Conservation (phyloP, 2,329 filamentous ascomycete genomes). For the Trichoderma sp. region DNA sequence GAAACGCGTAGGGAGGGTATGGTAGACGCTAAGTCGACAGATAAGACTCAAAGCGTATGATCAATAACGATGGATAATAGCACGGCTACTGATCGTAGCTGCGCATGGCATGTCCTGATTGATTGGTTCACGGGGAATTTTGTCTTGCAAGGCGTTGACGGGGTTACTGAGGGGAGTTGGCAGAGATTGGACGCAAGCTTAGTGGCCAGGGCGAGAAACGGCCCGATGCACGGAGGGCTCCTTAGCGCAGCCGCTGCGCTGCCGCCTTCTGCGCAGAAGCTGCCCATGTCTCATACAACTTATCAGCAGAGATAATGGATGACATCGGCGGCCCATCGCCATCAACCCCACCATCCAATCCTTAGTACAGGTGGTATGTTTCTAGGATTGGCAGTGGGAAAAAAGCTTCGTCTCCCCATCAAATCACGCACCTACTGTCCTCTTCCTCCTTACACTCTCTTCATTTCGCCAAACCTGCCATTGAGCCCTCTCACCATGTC, state of each 20-base stretch:
- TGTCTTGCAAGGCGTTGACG: conserved; percentile 4
- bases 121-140: conserved; percentile 2
- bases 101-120: not conserved
- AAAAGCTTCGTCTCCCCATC: conserved; percentile 25
- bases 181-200: not conserved
- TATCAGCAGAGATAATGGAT: not conserved
- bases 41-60: not conserved
- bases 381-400: not conserved
- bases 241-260: not conserved
- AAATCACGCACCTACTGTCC: conserved; percentile 34
- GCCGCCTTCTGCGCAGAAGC: not conserved
- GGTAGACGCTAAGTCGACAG: not conserved
- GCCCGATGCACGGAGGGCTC: conserved; percentile 16
- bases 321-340: conserved; percentile 21
- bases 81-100: not conserved
- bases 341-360: conserved; percentile 26
- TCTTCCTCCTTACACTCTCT: conserved; percentile 20
- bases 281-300: not conserved
- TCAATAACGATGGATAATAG: not conserved
- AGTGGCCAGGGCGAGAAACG: conserved; percentile 5
- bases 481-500: conserved; percentile 44
- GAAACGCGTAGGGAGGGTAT: not conserved
- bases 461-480: not conserved
- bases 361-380: conserved; percentile 19
- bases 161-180: conserved; percentile 7